Base-by-base conservation (phyloP, 805 yeast species). In the Cyberlindnera mrakii region DNA sequence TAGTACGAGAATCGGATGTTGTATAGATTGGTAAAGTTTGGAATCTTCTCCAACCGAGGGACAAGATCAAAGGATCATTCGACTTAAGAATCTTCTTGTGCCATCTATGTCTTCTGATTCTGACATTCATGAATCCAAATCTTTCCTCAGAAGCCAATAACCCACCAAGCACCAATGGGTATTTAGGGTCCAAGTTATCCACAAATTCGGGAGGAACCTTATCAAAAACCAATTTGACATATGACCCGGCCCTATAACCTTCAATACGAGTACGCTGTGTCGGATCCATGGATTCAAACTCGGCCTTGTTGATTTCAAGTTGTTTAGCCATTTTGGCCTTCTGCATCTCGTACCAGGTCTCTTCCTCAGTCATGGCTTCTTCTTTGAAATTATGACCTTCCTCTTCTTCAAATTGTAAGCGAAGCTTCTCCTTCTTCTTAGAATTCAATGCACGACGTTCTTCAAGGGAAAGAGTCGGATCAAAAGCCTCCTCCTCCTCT, bases 71-170 rank as follows among this genome's bases (percentile, higher is more conserved):
- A 1, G 99, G 99, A 67, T 93, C 99, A 59, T 88, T 95, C 9
- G 97, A 79, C 65, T 93, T 93, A 55, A 93, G 72, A 46, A 95
- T 87, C 74, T 89, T 89, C 61, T 89, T 91, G 67, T 93, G 97
- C 99, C 99, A 93, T 71, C 99, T 81, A 63, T 93, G 99, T 66
- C 96, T 82, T 78, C 96, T 89, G 48, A 93, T 79, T 68, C 98
- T 80, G 38, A 87, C 96, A 59, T 87, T 91, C 68, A 89, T 72
- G 58, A 85, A 83, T 6, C 99, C 99, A 60, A 90, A 91, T 58
- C 95, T 75, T 45, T 89, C 84, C 61, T 93, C 99, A 5, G 96
- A 87, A 31, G 93, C 79, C 46, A 91, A 69, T 45, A 93, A 68
- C 3, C 98, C 97, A 46, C 99, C 99, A 54, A 95, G 67, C 15